Conservation (phyloP, 1,284 basidiomycete species). For the Pseudozyma flocculosa region DNA sequence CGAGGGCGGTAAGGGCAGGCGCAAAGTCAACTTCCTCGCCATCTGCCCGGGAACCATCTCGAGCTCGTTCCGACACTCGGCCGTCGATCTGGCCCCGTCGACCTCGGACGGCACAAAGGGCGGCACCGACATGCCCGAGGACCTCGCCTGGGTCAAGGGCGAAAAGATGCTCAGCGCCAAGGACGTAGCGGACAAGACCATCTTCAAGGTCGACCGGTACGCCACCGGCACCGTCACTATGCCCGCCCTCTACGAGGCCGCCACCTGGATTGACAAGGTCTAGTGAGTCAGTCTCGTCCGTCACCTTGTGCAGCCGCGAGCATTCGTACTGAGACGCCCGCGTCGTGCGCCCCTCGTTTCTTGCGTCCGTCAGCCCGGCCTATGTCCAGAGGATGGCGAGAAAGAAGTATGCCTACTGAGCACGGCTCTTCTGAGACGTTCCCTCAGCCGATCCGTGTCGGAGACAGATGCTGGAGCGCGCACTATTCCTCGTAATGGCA, state of each 20-base stretch:
- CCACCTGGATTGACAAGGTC: conserved; percentile 26
- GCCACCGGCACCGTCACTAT: conserved; percentile 26
- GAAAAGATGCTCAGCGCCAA: conserved; percentile 29
- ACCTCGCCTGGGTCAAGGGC: conserved; percentile 35
- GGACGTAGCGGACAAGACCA: conserved; percentile 34
- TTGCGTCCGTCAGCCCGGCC: background rate
- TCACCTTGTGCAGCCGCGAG: too few species aligned
- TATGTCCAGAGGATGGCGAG: conserved; percentile 8
- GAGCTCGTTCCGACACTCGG: conserved; percentile 46
- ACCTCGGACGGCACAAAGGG: background rate
- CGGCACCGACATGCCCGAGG: conserved; percentile 18
- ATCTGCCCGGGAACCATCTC: conserved; percentile 52
- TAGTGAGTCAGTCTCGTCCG: conserved; percentile 22
- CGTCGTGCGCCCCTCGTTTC: too few species aligned
- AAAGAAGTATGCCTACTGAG: conserved; percentile 30
- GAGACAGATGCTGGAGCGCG: too few species aligned
- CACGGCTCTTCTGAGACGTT: too few species aligned
- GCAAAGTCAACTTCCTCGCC: conserved; percentile 42
- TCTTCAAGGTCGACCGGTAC: conserved; percentile 37
- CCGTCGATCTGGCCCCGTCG: conserved; percentile 35
- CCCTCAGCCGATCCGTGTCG: too few species aligned
- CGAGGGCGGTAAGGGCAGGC: background rate
- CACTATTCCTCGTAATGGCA: too few species aligned
- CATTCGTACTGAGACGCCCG: too few species aligned
- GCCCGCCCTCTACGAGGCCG: conserved; percentile 33